Conservation (phyloP, 495 filamentous ascomycete genomes). For the Trichoderma asperelloides region DNA sequence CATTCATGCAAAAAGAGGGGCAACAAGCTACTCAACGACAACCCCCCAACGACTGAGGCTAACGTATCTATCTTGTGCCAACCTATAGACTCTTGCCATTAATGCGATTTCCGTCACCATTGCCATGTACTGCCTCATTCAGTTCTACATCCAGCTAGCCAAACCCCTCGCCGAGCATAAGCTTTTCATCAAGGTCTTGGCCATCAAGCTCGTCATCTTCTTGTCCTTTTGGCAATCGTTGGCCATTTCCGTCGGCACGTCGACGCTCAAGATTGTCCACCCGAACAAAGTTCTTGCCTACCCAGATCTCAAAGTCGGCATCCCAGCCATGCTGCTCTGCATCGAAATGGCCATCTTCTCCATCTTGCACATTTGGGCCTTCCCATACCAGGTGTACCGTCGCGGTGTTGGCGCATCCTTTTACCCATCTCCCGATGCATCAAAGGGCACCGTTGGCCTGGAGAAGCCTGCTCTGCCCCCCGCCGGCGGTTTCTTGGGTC, state of each 20-base stretch:
- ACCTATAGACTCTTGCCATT: slow-evolving; percentile 51
- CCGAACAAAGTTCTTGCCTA: slow-evolving; percentile 51
- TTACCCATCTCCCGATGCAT: slow-evolving; percentile 26
- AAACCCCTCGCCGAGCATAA: slow-evolving; percentile 56
- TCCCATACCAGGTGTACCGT: slow-evolving; percentile 63
- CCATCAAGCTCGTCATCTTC: slow-evolving; percentile 93
- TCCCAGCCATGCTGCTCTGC: slow-evolving; percentile 70
- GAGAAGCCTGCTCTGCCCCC: slow-evolving; percentile 38
- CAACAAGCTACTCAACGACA: too few relatives aligned
- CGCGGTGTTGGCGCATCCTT: slow-evolving; percentile 27
- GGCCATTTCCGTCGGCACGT: slow-evolving; percentile 61
- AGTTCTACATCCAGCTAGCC: slow-evolving; percentile 76
- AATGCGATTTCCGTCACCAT: slow-evolving; percentile 68
- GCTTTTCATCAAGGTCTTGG: slow-evolving; percentile 75
- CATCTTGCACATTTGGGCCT: slow-evolving; percentile 74
- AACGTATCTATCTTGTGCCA: slow-evolving; percentile 12
- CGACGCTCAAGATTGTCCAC: slow-evolving; percentile 50
- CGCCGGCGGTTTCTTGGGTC: slow-evolving; percentile 54
- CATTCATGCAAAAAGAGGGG: neutral
- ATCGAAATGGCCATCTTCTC: slow-evolving; percentile 84
- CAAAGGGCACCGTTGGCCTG: slow-evolving; percentile 13
- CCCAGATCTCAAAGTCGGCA: slow-evolving; percentile 70
- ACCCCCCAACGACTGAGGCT: neutral
- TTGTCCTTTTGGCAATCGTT: slow-evolving; percentile 86
- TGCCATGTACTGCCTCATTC: slow-evolving; percentile 88